Evolutionary conservation across 2,329 filamentous ascomycete genomes (phyloP).

Genomic region (Escovopsis sp.): DNA sequence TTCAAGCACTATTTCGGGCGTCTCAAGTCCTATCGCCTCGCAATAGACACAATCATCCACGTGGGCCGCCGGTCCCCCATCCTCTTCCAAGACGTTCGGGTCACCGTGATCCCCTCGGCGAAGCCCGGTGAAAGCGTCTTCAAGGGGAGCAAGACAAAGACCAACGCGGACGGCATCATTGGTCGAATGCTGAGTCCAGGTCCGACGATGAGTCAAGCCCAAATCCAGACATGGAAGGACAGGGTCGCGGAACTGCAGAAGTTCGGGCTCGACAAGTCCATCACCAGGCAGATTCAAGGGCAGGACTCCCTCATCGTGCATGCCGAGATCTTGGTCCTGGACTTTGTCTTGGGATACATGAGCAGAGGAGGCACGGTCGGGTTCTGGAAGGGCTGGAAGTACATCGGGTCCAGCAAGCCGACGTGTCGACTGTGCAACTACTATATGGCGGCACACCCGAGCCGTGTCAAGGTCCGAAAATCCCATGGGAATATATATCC

Average conservation of each 20-base stretch:
- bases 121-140: conserved; percentile 1
- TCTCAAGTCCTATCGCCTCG: conserved; percentile 11
- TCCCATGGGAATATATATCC: conserved; percentile 24
- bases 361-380: not conserved
- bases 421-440: conserved; percentile 24
- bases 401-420: conserved; percentile 28
- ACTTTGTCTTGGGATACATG: conserved; percentile 10
- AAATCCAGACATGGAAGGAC: no score
- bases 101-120: conserved; percentile 15
- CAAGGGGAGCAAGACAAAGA: conserved; percentile 8
- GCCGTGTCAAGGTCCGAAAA: conserved; percentile 14
- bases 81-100: conserved; percentile 17
- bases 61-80: conserved; percentile 12
- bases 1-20: conserved; percentile 15
- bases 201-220: no score
- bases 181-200: conserved; percentile 8
- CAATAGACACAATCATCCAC: conserved; percentile 8
- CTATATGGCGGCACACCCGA: conserved; percentile 18
- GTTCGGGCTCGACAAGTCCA: conserved; percentile 11
- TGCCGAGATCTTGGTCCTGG: conserved; percentile 18
- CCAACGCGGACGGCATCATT: conserved; percentile 10
- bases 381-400: conserved; percentile 19
- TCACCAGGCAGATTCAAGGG: conserved; percentile 8
- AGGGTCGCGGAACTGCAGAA: conserved; percentile 9
- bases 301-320: conserved; percentile 18